Evolutionary conservation across 805 yeast species (phyloP), one percentile per base, ranked within the genome.

Genomic region (Wickerhamiella bombiphila): DNA sequence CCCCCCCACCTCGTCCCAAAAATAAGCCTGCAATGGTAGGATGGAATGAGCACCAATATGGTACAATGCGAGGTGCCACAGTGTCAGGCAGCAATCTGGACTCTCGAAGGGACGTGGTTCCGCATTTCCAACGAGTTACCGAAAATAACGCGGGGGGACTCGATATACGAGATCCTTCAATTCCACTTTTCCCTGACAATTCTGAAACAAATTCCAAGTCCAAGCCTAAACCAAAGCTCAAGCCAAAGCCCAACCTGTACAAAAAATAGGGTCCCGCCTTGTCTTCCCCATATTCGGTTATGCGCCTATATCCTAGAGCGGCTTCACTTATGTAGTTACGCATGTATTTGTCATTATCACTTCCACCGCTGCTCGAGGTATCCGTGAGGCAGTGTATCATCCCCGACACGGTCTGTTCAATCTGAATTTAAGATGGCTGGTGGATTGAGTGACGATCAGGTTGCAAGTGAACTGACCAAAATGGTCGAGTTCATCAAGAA

Each of bases 401-500:
- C n/a, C n/a, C n/a, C n/a, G n/a, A n/a, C n/a, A n/a, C n/a, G n/a
- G n/a, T n/a, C n/a, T n/a, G n/a, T n/a, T n/a, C n/a, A n/a, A n/a
- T n/a, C n/a, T n/a, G n/a, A n/a, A n/a, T n/a, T n/a, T n/a, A n/a
- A 30, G 8, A 30, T 30, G 33, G 33, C 48, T 13, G 37, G 42
- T 3, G 54, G 52, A 34, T 42, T 44, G 28, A 50, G 46, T 41
- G 55, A 50, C 35, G 55, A 50, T 42, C 81, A 86, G 85, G 97
- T 88, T 50, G 85, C 80, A 56, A 83, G 83, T 52, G 98, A 91
- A 68, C 80, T 91, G 62, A 76, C 77, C 60, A 91, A 91, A 69
- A 91, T 91, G 96, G 94, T 88, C 59, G 86, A 93, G 57, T 91
- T 91, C 76, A 91, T 91, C 72, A 82, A 80, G 65, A 91, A 88